These are phyloP conservation scores for Rugonectria rugulosa DNA, from an alignment of 2,329 filamentous ascomycete species.

Conservation along the genomic window DNA sequence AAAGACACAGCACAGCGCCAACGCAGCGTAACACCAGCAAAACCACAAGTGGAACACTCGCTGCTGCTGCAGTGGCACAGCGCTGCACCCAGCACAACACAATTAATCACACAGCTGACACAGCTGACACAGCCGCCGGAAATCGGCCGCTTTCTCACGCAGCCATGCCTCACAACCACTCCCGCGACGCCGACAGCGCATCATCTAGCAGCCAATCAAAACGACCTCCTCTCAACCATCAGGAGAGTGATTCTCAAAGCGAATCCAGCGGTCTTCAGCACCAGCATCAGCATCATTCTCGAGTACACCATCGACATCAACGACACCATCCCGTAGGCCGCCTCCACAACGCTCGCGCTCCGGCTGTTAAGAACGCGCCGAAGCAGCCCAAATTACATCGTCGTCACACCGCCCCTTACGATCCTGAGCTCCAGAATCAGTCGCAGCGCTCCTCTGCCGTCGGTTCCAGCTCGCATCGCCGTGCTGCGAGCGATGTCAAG, in stretches of 20 bases:
- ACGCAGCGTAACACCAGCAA: conserved; percentile 1
- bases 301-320: conserved; percentile 43
- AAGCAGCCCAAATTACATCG: conserved; percentile 57
- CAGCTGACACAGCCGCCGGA: conserved; percentile 1
- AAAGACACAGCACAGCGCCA: conserved; percentile 24
- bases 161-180: conserved; percentile 53
- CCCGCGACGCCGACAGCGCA: conserved; percentile 57
- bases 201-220: conserved; percentile 64
- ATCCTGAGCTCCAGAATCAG: conserved; percentile 37
- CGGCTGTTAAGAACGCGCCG: conserved; percentile 58
- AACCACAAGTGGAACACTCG: conserved; percentile 3
- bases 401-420: conserved; percentile 51
- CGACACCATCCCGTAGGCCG: conserved; percentile 47
- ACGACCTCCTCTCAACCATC: conserved; percentile 51
- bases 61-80: not conserved
- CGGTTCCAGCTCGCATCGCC: conserved; percentile 51
- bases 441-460: conserved; percentile 36
- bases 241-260: conserved; percentile 47
- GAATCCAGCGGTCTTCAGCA: conserved; percentile 38
- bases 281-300: conserved; percentile 40
- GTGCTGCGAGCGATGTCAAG: conserved; percentile 59
- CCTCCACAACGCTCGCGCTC: conserved; percentile 60
- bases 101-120: not conserved
- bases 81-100: not conserved
- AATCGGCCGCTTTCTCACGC: conserved; percentile 24